Evolutionary conservation across 1,284 basidiomycete species (phyloP).

Genomic region (Hortiboletus rubellus): DNA sequence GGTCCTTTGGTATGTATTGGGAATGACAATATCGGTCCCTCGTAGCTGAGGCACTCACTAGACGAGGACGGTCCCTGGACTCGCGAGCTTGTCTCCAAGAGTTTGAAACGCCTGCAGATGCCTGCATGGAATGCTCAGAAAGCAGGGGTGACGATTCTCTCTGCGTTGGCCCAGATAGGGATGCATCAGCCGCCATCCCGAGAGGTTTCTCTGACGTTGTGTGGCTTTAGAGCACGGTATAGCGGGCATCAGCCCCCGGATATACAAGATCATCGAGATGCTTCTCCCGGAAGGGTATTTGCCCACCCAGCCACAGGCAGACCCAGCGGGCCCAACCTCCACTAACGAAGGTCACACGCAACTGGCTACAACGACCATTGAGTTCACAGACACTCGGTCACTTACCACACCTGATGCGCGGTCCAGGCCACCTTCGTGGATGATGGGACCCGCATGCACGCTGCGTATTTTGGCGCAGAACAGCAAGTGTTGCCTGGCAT

Average conservation of each 20-base stretch:
- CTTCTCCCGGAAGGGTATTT: conserved; percentile 18
- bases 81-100: too few relatives aligned
- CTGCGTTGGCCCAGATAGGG: too few relatives aligned
- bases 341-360: not conserved
- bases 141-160: too few relatives aligned
- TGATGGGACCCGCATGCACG: conserved; percentile 28
- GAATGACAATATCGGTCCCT: not conserved
- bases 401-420: not conserved
- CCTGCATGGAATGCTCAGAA: too few relatives aligned
- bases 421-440: conserved; percentile 17
- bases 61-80: conserved; percentile 11
- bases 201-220: not conserved
- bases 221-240: conserved; percentile 18
- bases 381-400: not conserved
- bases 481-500: not conserved
- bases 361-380: not conserved
- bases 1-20: conserved; percentile 12
- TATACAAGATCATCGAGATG: conserved; percentile 20
- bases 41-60: not conserved
- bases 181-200: not conserved
- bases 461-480: conserved; percentile 19
- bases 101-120: too few relatives aligned
- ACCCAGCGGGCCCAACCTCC: not conserved
- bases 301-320: not conserved
- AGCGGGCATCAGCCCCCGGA: conserved; percentile 2